These are phyloP conservation scores for Hymenoscyphus albidus DNA, from an alignment of 2,329 filamentous ascomycete species.

Conservation along the genomic window DNA sequence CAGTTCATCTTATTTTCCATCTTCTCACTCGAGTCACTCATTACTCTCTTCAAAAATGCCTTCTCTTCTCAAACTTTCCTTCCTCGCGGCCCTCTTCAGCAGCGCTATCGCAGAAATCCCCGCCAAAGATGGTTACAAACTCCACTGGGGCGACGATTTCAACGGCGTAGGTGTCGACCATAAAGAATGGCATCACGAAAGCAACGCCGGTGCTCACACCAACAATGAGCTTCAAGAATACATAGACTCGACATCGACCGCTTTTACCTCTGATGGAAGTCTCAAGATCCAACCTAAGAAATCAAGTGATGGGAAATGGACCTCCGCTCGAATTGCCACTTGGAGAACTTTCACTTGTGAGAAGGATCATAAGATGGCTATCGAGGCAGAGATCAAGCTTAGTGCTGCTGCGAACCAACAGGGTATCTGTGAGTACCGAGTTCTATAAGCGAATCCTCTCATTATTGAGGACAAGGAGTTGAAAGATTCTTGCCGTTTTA, in stretches of 20 bases:
- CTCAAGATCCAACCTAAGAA: constrained; percentile 2
- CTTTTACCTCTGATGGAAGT: neutral
- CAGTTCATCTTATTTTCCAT: neutral
- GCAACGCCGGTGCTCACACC: neutral
- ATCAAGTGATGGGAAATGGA: neutral
- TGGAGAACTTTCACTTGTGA: neutral
- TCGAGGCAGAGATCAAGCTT: constrained; percentile 7
- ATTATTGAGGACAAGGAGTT: no score
- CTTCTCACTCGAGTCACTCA: neutral
- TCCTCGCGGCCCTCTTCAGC: neutral
- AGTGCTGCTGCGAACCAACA: constrained; percentile 1
- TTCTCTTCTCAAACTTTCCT: constrained; percentile 7
- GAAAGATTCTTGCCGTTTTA: no score
- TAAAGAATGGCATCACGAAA: constrained; percentile 5
- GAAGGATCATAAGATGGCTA: neutral
- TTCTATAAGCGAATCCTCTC: no score
- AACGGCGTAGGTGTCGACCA: neutral
- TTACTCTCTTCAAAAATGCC: constrained; percentile 5
- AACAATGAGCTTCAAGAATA: constrained; percentile 3
- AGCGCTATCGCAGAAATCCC: constrained; percentile 6
- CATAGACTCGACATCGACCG: neutral
- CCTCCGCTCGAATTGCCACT: neutral
- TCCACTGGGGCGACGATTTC: constrained; percentile 8
- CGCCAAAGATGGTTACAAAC: constrained; percentile 1
- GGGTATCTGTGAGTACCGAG: constrained; percentile 11